A percentile compares a stretch with the other conserved stretches of the same genome.
Evolutionary conservation across 2,329 filamentous ascomycete genomes (phyloP).

Genomic region (Fusarium torulosum): DNA sequence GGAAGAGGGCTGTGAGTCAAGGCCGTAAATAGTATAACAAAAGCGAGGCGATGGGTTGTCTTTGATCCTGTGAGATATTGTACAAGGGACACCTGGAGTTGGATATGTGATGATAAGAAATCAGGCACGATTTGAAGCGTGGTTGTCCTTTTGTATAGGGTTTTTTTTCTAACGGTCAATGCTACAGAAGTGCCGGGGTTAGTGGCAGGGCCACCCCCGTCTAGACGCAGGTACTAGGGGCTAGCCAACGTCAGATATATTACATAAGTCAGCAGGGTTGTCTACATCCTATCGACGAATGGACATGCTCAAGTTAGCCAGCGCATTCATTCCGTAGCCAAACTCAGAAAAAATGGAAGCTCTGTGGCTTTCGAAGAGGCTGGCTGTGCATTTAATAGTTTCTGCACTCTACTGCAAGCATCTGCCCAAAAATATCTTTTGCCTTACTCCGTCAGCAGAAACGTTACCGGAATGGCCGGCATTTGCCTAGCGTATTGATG

Average conservation of each 20-base stretch:
- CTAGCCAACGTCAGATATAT: slow-evolving; percentile 27
- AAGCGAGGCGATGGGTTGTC: not conserved
- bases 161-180: slow-evolving; percentile 7
- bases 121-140: not conserved
- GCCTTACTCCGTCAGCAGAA: not conserved
- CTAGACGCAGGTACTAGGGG: slow-evolving; percentile 24
- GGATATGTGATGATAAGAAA: not conserved
- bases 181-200: slow-evolving; percentile 25
- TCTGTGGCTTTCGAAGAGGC: slow-evolving; percentile 5
- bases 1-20: not conserved
- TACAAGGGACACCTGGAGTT: not conserved
- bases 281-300: not conserved
- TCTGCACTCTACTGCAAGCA: not conserved
- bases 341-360: not conserved
- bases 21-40: not conserved
- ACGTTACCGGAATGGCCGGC: slow-evolving; percentile 11
- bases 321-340: not conserved
- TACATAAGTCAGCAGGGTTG: slow-evolving; percentile 16
- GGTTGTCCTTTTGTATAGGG: slow-evolving; percentile 29
- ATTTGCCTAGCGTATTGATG: slow-evolving; percentile 25
- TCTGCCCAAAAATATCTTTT: not conserved
- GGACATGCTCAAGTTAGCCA: not conserved
- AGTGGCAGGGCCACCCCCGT: slow-evolving; percentile 20
- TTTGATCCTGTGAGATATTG: not conserved
- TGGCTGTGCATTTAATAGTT: not conserved